A percentile compares a stretch with the other conserved stretches of the same genome.
Conservation (phyloP, 2,329 filamentous ascomycete genomes). For the Trichoderma sp. region DNA sequence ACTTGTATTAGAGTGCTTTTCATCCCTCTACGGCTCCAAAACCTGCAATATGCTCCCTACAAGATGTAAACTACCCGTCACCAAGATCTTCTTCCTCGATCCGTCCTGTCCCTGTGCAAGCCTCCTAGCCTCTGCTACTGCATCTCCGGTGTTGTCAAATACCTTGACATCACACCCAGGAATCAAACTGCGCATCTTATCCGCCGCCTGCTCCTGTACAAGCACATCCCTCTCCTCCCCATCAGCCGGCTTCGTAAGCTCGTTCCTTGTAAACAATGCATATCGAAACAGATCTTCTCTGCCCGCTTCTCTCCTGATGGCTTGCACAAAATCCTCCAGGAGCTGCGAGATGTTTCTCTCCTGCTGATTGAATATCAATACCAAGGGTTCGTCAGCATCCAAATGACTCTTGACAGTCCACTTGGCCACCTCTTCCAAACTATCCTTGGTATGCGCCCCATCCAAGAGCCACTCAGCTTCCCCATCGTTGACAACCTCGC, state of each 20-base stretch:
- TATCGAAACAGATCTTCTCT: constrained; percentile 57
- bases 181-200: constrained; percentile 56
- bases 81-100: constrained; percentile 54
- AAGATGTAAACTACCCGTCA: constrained; percentile 81
- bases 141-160: constrained; percentile 68
- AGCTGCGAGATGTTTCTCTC: constrained; percentile 70
- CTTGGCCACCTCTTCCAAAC: constrained; percentile 67
- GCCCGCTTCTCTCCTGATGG: constrained; percentile 42
- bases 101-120: constrained; percentile 37
- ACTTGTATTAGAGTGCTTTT: background rate
- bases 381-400: constrained; percentile 32
- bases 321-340: constrained; percentile 59
- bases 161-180: constrained; percentile 45
- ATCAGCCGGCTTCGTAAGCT: constrained; percentile 28
- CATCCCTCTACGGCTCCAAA: constrained; percentile 47
- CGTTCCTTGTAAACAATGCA: constrained; percentile 80
- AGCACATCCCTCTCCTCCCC: constrained; percentile 45
- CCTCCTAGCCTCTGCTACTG: constrained; percentile 55
- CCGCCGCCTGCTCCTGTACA: constrained; percentile 66
- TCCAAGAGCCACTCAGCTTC: constrained; percentile 75
- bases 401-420: constrained; percentile 66
- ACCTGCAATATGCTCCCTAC: constrained; percentile 76
- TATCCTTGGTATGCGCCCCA: constrained; percentile 84
- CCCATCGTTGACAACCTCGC: constrained; percentile 59
- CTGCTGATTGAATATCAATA: constrained; percentile 91